phyloP scores from a whole-genome alignment of 495 filamentous ascomycete genomes.

The Penicillium dipodomyicola region DNA sequence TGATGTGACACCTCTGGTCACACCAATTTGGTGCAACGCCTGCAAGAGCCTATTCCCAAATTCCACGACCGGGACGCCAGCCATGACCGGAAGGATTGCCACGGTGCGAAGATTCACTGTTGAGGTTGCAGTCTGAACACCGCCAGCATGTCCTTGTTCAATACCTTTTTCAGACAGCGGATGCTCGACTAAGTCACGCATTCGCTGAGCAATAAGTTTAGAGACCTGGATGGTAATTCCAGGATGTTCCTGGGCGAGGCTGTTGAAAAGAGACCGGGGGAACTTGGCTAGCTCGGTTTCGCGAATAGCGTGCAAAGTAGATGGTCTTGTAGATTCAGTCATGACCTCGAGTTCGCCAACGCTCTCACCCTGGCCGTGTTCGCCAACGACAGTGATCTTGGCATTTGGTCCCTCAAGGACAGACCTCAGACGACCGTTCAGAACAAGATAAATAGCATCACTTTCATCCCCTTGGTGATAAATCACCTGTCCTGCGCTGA shows the following conservation, averaged over 20 bases:
- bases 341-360: conserved; percentile 96
- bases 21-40: conserved; percentile 83
- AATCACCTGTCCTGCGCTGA: conserved; percentile 89
- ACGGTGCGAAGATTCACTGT: conserved; percentile 91
- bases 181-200: conserved; percentile 83
- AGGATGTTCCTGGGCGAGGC: conserved; percentile 91
- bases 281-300: conserved; percentile 97
- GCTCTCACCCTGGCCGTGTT: conserved; percentile 96
- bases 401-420: conserved; percentile 75
- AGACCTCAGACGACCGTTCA: conserved; percentile 84
- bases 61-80: conserved; percentile 90
- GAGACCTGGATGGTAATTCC: conserved; percentile 99
- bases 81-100: conserved; percentile 84
- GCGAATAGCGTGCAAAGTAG: conserved; percentile 90
- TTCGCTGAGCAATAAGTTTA: conserved; percentile 94
- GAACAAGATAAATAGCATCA: conserved; percentile 95
- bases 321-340: conserved; percentile 85
- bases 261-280: conserved; percentile 94
- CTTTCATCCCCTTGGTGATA: conserved; percentile 94
- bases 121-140: conserved; percentile 71
- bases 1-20: conserved; percentile 83
- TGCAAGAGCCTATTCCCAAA: conserved; percentile 88
- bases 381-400: conserved; percentile 83
- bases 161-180: conserved; percentile 63
- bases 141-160: conserved; percentile 56